Evolutionary conservation across 1,139 yeast species (phyloP), one percentile per base, ranked within the genome.

Genomic region (Taphrina wiesneri): DNA sequence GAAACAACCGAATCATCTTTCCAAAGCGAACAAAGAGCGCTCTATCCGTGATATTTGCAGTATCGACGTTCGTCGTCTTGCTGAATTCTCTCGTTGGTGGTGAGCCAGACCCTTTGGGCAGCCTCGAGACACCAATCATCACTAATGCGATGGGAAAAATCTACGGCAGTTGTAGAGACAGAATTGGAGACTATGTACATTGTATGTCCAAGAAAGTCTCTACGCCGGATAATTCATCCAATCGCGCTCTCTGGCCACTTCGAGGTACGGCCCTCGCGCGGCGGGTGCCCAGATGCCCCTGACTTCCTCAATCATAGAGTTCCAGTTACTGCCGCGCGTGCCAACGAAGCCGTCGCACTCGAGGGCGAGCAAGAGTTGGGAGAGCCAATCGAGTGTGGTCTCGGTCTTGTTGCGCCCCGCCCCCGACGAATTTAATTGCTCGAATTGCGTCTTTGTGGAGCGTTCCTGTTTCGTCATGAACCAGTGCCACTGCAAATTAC

Each of bases 351-450:
- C 26, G 4, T 21, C 30, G 30, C 30, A 21, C 30, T 45, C 51
- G n/a, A 45, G 26, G 11, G 51, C 51, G n/a, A 45, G n/a, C n/a
- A 45, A 45, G 5, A 45, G 25, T 25, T 45, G 51, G n/a, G 26
- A 25, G 5, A 45, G 9, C 51, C 51, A 45, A 4, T 45, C 30
- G 51, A 45, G 26, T 25, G 51, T 45, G 30, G 30, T 45, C n/a
- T 4, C 51, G n/a, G 51, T 45, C 30, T 25, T 45, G 51, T 45
- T 45, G n/a, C n/a, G n/a, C n/a, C n/a, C n/a, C n/a, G n/a, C n/a
- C 4, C 6, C 25, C 30, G 7, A n/a, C 19, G 5, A 6, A 11
- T 45, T 7, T 25, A 45, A 15, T 15, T 11, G 7, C 7, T 13
- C 51, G 15, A 23, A 23, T 25, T 21, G 51, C 6, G 11, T 25